These are phyloP conservation scores for Ceriops tagal DNA, from an alignment of 345 rosid species.

Conservation along the genomic window DNA sequence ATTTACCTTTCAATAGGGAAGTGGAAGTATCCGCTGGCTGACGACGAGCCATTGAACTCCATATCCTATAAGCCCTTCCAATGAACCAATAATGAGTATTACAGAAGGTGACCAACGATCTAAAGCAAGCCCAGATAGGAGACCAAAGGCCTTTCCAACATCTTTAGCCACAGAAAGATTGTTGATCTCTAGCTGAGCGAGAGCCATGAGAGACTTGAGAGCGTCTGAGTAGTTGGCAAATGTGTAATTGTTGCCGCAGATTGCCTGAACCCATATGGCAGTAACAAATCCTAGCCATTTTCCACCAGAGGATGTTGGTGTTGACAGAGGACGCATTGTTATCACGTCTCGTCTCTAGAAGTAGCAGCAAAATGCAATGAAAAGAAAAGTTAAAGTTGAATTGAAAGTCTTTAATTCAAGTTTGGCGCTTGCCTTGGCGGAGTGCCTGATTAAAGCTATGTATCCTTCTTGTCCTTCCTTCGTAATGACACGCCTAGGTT, in stretches of 20 bases:
- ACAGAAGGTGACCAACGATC: conserved; percentile 42
- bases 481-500: not conserved
- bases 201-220: conserved; percentile 57
- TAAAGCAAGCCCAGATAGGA: conserved; percentile 55
- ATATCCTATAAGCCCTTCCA: conserved; percentile 55
- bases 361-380: not conserved
- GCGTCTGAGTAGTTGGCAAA: conserved; percentile 59
- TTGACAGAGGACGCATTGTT: conserved; percentile 1
- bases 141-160: conserved; percentile 63
- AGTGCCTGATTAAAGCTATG: too few relatives aligned
- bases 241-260: conserved; percentile 62
- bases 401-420: conserved; percentile 2
- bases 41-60: conserved; percentile 74
- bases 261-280: conserved; percentile 60
- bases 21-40: conserved; percentile 42
- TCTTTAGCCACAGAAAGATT: conserved; percentile 59
- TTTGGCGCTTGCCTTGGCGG: too few relatives aligned
- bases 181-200: conserved; percentile 52
- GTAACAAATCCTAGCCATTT: conserved; percentile 66
- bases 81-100: conserved; percentile 42
- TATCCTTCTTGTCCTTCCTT: not conserved
- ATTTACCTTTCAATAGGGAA: conserved; percentile 59
- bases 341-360: too few relatives aligned
- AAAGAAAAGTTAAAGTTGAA: not conserved
- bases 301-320: conserved; percentile 25